A percentile compares a stretch with the other conserved stretches of the same genome.
These are phyloP conservation scores for Dothidotthia symphoricarpi DNA, from an alignment of 2,329 filamentous ascomycete genomes.

Conservation along the genomic window DNA sequence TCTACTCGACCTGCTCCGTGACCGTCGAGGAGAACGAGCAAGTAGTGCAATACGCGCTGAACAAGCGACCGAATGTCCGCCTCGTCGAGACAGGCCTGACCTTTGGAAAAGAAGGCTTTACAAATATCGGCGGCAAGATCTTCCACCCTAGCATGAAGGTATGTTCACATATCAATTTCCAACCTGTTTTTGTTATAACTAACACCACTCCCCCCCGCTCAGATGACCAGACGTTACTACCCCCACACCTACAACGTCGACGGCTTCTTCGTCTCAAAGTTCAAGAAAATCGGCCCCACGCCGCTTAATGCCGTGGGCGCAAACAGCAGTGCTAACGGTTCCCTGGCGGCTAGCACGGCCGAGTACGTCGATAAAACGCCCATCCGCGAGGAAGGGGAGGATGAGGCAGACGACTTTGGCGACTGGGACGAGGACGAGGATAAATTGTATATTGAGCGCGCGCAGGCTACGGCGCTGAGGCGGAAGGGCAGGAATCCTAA, in stretches of 20 bases:
- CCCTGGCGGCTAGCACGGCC: constrained; percentile 45
- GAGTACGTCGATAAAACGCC: constrained; percentile 67
- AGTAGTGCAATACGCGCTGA: constrained; percentile 89
- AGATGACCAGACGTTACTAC: constrained; percentile 39
- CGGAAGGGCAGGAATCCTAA: constrained; percentile 52
- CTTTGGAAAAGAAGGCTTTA: constrained; percentile 93
- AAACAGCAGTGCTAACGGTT: constrained; percentile 29
- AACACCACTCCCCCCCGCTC: too few relatives aligned
- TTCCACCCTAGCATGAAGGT: constrained; percentile 84
- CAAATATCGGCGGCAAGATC: constrained; percentile 82
- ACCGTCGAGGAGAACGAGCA: constrained; percentile 92
- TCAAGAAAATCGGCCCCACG: constrained; percentile 85
- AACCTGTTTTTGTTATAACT: too few relatives aligned
- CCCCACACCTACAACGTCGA: constrained; percentile 61
- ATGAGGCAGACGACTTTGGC: constrained; percentile 46
- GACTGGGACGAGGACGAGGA: constrained; percentile 54
- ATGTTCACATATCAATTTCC: constrained; percentile 53
- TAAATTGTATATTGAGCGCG: constrained; percentile 48
- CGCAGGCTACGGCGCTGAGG: constrained; percentile 44
- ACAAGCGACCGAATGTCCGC: constrained; percentile 87
- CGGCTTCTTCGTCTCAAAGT: constrained; percentile 97
- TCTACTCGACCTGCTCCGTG: constrained; percentile 95
- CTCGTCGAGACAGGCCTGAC: constrained; percentile 87
- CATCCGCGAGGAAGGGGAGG: constrained; percentile 50
- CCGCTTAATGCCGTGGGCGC: constrained; percentile 56